Evolutionary conservation across 176 grass and related monocot genomes (phyloP), one percentile per base, ranked within the genome.

Genomic region (Bromus sterilis): DNA sequence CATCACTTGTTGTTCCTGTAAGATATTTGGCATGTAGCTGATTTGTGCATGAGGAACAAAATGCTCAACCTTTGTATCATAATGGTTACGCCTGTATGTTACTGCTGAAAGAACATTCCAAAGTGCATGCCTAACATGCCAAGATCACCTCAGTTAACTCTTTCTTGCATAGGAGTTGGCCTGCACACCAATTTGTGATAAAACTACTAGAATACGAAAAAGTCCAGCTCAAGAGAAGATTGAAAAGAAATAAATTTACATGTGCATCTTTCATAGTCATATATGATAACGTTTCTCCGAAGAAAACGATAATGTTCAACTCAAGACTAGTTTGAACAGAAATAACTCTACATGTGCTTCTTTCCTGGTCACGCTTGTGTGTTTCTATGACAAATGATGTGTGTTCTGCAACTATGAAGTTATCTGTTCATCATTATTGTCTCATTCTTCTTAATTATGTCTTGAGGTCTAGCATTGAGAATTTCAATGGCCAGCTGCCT

Each of bases 161-260:
- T 37, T 37, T 37, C 36, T 37, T 37, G 36, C 36, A 37, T 37
- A 37, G 36, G 36, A 37, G 36, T 37, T 37, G 35, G 59, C 31
- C 5, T 77, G 11, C 8, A 41, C 26, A 70, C 15, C 56, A 31
- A 61, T 34, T 48, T 48, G 28, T 48, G 44, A 48, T n/a, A 31
- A n/a, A n/a, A n/a, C n/a, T n/a, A 64, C 76, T 79, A 63, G 58
- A 40, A 25, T 78, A 78, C 36, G 30, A 35, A 42, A 85, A 29
- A 51, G 35, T 71, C 37, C 15, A 46, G 11, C 9, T 42, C 44
- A 64, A 66, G 2, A 55, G 59, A 78, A 81, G 11, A 66, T 49
- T 60, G 21, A 59, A 87, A 75, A 81, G 71, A 87, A 59, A 11
- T 74, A 61, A 32, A 37, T 24, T 53, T 48, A 62, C 79, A 87